Percentiles rank a stretch among this genome's conserved stretches.
Conservation (phyloP, 805 yeast species). For the Candida stauntonica region DNA sequence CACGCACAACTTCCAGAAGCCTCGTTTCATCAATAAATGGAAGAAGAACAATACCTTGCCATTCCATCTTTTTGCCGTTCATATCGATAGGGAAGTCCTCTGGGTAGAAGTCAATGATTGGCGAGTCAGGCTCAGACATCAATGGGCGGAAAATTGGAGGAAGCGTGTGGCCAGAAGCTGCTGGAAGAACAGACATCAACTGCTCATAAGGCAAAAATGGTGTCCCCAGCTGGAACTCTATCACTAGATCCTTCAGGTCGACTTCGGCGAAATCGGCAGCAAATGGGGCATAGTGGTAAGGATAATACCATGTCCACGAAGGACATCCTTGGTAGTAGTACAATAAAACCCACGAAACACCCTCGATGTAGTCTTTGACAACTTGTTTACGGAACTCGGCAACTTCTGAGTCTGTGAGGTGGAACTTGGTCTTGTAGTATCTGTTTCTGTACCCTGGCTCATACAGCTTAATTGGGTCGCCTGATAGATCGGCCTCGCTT, state of each 20-base stretch:
- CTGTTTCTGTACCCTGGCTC: slow-evolving; percentile 85
- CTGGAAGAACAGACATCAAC: slow-evolving; percentile 85
- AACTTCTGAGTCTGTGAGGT: slow-evolving; percentile 49
- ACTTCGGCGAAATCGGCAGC: slow-evolving; percentile 75
- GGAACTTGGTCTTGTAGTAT: slow-evolving; percentile 75
- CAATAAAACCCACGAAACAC: slow-evolving; percentile 92
- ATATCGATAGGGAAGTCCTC: slow-evolving; percentile 84
- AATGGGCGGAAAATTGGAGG: slow-evolving; percentile 78
- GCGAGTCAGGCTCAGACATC: slow-evolving; percentile 77
- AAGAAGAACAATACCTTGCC: slow-evolving; percentile 90
- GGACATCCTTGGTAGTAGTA: slow-evolving; percentile 98
- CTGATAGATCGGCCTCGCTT: slow-evolving; percentile 11
- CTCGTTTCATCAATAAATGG: slow-evolving; percentile 89
- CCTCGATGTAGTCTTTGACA: slow-evolving; percentile 77
- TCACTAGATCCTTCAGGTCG: slow-evolving; percentile 44
- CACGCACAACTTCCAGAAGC: slow-evolving; percentile 60
- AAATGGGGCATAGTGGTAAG: slow-evolving; percentile 97
- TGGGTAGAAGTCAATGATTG: slow-evolving; percentile 88
- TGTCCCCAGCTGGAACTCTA: slow-evolving; percentile 59
- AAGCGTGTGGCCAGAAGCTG: slow-evolving; percentile 82
- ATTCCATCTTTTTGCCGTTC: slow-evolving; percentile 92
- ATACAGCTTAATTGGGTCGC: slow-evolving; percentile 59
- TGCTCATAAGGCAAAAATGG: slow-evolving; percentile 93
- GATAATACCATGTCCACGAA: slow-evolving; percentile 98
- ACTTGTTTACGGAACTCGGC: slow-evolving; percentile 52